A percentile compares a stretch with the other conserved stretches of the same genome.
Conservation (phyloP, 306 rosid genomes). For the Rubus parviflorus region DNA sequence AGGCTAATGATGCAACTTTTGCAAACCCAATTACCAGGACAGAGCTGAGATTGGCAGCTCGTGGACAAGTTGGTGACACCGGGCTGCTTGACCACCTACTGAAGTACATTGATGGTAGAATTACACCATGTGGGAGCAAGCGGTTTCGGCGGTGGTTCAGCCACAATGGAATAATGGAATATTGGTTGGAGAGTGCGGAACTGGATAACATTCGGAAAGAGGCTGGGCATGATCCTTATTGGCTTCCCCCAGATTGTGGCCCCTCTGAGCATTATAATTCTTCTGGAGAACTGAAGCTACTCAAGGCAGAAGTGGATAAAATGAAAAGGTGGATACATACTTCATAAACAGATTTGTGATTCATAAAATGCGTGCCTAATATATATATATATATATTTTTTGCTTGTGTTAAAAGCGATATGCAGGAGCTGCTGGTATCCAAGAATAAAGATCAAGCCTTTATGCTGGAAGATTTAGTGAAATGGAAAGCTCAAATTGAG, state of each 20-base stretch:
- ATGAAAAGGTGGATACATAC: slow-evolving; percentile 63
- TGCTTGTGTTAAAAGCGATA: slow-evolving; percentile 56
- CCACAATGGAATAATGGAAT: slow-evolving; percentile 77
- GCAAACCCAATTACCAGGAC: slow-evolving; percentile 62
- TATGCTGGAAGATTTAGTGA: slow-evolving; percentile 55
- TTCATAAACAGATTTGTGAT: neutral
- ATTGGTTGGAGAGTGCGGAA: slow-evolving; percentile 88
- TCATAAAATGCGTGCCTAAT: neutral
- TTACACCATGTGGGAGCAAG: slow-evolving; percentile 70
- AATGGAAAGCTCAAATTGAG: slow-evolving; percentile 61
- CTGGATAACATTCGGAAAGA: slow-evolving; percentile 55
- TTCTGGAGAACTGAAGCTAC: slow-evolving; percentile 59
- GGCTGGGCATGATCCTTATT: slow-evolving; percentile 72
- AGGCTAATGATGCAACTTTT: slow-evolving; percentile 71
- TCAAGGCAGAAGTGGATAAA: slow-evolving; percentile 57
- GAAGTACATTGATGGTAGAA: slow-evolving; percentile 75
- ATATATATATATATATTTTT: slow-evolving; percentile 15
- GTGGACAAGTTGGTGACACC: slow-evolving; percentile 78
- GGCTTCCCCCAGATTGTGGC: slow-evolving; percentile 54
- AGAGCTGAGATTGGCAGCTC: slow-evolving; percentile 63
- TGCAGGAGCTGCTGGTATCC: slow-evolving; percentile 57
- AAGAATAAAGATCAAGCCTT: slow-evolving; percentile 42
- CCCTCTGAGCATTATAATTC: slow-evolving; percentile 40
- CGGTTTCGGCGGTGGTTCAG: slow-evolving; percentile 82
- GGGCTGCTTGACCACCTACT: slow-evolving; percentile 86